phyloP scores from a whole-genome alignment of 164 flowering plant species.

The Annona squamosa region DNA sequence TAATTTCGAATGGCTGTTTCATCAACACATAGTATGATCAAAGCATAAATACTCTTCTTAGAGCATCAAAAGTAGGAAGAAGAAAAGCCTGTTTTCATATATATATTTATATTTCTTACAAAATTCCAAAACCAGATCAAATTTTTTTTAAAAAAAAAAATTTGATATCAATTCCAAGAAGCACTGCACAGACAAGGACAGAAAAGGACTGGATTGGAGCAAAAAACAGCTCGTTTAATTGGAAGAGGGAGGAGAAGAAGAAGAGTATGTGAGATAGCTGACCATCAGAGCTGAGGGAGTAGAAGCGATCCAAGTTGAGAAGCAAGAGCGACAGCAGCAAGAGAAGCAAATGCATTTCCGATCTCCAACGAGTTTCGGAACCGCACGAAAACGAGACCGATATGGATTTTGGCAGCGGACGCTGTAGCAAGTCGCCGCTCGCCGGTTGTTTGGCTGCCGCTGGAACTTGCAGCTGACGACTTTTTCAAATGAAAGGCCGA shows the following conservation, averaged over 20 bases:
- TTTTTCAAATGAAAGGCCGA: too few species aligned
- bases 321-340: conserved; percentile 7
- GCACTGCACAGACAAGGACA: too few species aligned
- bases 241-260: background rate
- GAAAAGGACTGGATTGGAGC: too few species aligned
- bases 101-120: too few species aligned
- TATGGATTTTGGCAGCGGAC: too few species aligned
- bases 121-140: background rate
- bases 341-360: background rate
- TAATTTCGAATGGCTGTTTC: background rate
- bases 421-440: too few species aligned
- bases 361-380: background rate
- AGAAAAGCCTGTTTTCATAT: too few species aligned
- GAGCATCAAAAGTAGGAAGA: too few species aligned
- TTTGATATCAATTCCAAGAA: background rate
- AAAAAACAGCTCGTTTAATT: too few species aligned
- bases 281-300: conserved; percentile 42
- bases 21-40: background rate
- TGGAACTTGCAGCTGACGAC: too few species aligned
- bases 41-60: background rate
- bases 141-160: too few species aligned
- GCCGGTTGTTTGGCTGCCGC: too few species aligned
- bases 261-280: background rate
- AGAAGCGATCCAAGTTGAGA: conserved; percentile 18
- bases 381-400: background rate